These are phyloP conservation scores for Pseudotulostoma volvatum DNA, from an alignment of 495 filamentous ascomycete species.

Conservation along the genomic window DNA sequence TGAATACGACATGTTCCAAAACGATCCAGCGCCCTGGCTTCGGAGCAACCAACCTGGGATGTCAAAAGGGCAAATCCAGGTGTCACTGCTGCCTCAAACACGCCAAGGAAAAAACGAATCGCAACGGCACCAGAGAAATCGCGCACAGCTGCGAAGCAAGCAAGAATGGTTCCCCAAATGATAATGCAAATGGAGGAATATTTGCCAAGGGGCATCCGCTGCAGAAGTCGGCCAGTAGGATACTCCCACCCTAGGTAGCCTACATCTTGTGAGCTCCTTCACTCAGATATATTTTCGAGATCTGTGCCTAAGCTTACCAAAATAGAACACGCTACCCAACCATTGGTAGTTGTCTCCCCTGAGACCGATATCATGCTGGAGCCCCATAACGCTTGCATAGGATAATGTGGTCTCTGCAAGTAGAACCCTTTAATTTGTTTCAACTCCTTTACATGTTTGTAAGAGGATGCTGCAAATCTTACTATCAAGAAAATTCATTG, in stretches of 20 bases:
- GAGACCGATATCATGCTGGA: constrained; percentile 33
- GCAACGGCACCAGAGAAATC: constrained; percentile 34
- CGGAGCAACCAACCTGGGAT: constrained; percentile 21
- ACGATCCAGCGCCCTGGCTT: background rate
- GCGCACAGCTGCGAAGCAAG: constrained; percentile 35
- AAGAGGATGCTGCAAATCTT: too few relatives aligned
- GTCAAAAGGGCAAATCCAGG: constrained; percentile 49
- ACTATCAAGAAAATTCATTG: constrained; percentile 49
- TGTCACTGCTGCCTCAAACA: constrained; percentile 45
- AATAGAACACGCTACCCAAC: constrained; percentile 44
- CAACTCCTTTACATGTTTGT: too few relatives aligned
- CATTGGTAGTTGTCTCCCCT: constrained; percentile 33
- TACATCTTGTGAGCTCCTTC: constrained; percentile 3
- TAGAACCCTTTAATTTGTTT: background rate
- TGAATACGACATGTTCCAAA: background rate
- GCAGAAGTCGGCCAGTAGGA: constrained; percentile 43
- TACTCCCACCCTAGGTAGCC: constrained; percentile 51
- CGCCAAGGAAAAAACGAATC: constrained; percentile 43
- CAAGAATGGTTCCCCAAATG: constrained; percentile 40
- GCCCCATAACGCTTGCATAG: constrained; percentile 46
- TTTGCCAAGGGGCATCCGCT: constrained; percentile 41
- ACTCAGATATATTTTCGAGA: background rate
- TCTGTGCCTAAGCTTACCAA: constrained; percentile 22
- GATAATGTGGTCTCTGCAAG: constrained; percentile 40
- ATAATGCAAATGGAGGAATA: constrained; percentile 41